phyloP scores from a whole-genome alignment of 768 basidiomycete species.

The Mycena sanguinolenta region DNA sequence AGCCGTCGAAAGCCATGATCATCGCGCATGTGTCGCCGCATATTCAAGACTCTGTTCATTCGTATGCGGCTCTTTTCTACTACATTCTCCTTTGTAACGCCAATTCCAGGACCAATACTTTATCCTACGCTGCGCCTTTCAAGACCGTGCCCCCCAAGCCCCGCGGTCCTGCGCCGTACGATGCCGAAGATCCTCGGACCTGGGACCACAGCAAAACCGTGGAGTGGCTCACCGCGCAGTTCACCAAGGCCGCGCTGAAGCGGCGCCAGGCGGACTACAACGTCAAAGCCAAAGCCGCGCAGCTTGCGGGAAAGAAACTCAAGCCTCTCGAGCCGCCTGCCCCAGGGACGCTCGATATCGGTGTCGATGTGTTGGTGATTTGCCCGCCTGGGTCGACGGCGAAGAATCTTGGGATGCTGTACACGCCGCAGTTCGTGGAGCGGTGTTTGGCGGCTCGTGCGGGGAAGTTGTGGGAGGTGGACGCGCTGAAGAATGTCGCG shows the following conservation, averaged over 20 bases:
- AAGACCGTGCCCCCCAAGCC: constrained; percentile 46
- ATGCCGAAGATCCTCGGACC: constrained; percentile 48
- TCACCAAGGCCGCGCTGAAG: constrained; percentile 37
- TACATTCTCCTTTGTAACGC: background rate
- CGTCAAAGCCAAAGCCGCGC: constrained; percentile 18
- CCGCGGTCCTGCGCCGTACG: constrained; percentile 47
- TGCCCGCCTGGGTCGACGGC: constrained; percentile 49
- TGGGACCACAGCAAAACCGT: constrained; percentile 48
- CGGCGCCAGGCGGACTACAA: constrained; percentile 26
- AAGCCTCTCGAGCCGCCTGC: constrained; percentile 14
- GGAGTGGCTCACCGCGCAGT: constrained; percentile 45
- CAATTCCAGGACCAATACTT: constrained; percentile 43
- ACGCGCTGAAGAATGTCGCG: constrained; percentile 38
- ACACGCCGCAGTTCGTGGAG: constrained; percentile 48
- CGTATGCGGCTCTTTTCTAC: constrained; percentile 17
- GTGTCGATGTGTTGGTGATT: constrained; percentile 43
- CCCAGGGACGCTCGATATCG: constrained; percentile 31
- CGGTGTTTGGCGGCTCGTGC: constrained; percentile 40
- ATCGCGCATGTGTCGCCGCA: constrained; percentile 54
- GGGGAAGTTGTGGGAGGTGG: constrained; percentile 18
- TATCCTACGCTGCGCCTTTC: constrained; percentile 52
- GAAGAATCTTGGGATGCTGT: constrained; percentile 44
- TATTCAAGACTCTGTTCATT: constrained; percentile 49
- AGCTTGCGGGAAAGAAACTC: constrained; percentile 17
- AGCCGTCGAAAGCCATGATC: constrained; percentile 46